Evolutionary conservation across 2,329 filamentous ascomycete genomes (phyloP).

Genomic region (Colletotrichum orbiculare): DNA sequence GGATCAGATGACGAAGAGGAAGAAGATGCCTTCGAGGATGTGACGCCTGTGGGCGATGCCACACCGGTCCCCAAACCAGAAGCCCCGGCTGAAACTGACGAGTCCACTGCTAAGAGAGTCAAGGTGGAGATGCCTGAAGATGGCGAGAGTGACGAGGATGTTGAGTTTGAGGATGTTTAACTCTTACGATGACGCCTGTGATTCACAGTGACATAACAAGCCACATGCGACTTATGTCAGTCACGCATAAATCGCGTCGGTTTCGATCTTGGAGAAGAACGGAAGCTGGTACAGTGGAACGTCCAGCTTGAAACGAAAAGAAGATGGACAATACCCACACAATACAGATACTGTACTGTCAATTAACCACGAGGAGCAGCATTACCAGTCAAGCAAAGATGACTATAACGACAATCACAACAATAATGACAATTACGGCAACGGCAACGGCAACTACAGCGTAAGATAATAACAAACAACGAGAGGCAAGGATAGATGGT

Average conservation of each 20-base stretch:
- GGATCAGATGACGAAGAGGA: conserved; percentile 43
- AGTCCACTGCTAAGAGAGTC: conserved; percentile 67
- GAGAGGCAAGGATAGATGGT: no score
- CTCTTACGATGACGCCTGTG: no score
- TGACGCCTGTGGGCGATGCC: conserved; percentile 47
- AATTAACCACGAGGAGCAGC: no score
- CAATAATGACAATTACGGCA: no score
- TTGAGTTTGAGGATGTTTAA: conserved; percentile 70
- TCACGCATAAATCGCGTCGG: background rate
- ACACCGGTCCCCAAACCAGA: conserved; percentile 49
- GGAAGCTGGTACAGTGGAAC: no score
- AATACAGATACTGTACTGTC: no score
- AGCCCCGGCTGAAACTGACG: conserved; percentile 50
- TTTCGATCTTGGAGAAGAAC: background rate
- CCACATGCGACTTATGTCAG: background rate
- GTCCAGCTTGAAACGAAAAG: no score
- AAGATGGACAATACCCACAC: no score
- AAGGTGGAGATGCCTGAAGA: conserved; percentile 68
- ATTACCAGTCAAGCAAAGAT: no score
- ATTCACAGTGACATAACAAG: background rate
- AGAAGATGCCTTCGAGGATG: conserved; percentile 62
- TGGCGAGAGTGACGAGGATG: conserved; percentile 61
- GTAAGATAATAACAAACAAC: no score
- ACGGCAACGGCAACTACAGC: no score
- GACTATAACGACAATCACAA: no score